Percentiles rank a stretch among this genome's conserved stretches.
phyloP scores from a whole-genome alignment of 1,284 basidiomycete species.

The Pseudozyma hubeiensis region DNA sequence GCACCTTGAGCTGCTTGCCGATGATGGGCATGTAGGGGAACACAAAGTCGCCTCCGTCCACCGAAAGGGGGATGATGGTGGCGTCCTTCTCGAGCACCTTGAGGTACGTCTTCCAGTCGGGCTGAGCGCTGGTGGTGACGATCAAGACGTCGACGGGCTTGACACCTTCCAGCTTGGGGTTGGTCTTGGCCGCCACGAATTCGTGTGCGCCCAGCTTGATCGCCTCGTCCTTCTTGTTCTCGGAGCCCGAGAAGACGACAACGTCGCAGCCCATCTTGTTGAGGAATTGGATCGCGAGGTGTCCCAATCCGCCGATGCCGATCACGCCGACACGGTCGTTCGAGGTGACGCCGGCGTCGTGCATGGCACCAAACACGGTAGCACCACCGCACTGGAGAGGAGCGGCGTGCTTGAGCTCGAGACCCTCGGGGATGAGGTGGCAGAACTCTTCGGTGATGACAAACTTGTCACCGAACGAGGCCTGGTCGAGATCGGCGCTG shows the following conservation, averaged over 20 bases:
- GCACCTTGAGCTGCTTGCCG: slow-evolving; percentile 55
- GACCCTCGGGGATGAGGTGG: slow-evolving; percentile 59
- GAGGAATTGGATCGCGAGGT: slow-evolving; percentile 55
- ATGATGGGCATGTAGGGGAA: slow-evolving; percentile 62
- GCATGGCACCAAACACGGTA: slow-evolving; percentile 55
- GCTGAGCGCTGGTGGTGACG: slow-evolving; percentile 61
- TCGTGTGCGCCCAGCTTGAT: slow-evolving; percentile 56
- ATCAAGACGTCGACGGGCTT: slow-evolving; percentile 58
- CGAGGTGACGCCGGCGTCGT: slow-evolving; percentile 32
- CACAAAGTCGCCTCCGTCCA: slow-evolving; percentile 38
- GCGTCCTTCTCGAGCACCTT: slow-evolving; percentile 54
- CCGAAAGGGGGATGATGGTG: slow-evolving; percentile 60
- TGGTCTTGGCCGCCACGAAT: slow-evolving; percentile 60
- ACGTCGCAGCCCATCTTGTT: slow-evolving; percentile 57
- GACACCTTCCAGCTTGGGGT: slow-evolving; percentile 58
- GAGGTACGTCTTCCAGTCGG: slow-evolving; percentile 61
- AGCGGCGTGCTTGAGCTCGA: slow-evolving; percentile 58
- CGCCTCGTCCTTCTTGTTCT: slow-evolving; percentile 59
- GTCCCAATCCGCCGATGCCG: slow-evolving; percentile 53
- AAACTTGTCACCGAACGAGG: slow-evolving; percentile 62
- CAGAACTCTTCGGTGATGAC: slow-evolving; percentile 60
- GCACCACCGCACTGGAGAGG: slow-evolving; percentile 59
- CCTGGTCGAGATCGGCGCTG: slow-evolving; percentile 54
- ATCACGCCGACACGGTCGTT: slow-evolving; percentile 52
- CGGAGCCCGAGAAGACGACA: slow-evolving; percentile 55